Conservation (phyloP, 2,329 filamentous ascomycete species). For the Tympanopsis confertula region DNA sequence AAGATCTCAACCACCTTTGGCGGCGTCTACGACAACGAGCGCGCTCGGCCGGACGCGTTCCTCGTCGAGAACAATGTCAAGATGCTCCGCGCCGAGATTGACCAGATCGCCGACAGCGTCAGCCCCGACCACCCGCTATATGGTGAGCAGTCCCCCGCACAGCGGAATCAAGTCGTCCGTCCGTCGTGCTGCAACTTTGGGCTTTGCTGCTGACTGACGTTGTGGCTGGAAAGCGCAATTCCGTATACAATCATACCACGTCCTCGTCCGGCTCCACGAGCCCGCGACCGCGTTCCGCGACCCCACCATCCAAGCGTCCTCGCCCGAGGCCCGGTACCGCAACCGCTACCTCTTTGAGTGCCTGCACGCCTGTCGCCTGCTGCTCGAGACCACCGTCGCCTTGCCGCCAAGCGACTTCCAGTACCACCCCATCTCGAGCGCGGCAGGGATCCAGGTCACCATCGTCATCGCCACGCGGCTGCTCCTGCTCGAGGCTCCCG, state of each 20-base stretch:
- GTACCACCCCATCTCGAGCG: constrained; percentile 10
- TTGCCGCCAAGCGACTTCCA: constrained; percentile 13
- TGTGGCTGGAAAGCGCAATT: constrained; percentile 10
- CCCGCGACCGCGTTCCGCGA: constrained; percentile 20
- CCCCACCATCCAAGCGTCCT: constrained; percentile 7
- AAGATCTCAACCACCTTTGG: constrained; percentile 19
- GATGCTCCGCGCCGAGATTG: constrained; percentile 17
- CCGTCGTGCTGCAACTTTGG: too few relatives aligned
- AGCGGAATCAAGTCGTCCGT: too few relatives aligned
- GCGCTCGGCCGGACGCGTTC: constrained; percentile 14
- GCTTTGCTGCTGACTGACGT: constrained; percentile 1
- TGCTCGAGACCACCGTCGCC: constrained; percentile 17
- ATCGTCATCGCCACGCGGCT: constrained; percentile 14
- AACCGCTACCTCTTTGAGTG: constrained; percentile 20
- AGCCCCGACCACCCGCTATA: constrained; percentile 12
- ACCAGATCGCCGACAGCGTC: constrained; percentile 17
- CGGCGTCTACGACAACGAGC: constrained; percentile 11
- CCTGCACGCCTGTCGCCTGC: constrained; percentile 18
- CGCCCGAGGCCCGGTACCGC: constrained; percentile 13
- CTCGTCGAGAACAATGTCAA: constrained; percentile 19
- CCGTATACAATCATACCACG: constrained; percentile 19
- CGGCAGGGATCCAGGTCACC: constrained; percentile 13
- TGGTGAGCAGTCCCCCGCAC: constrained; percentile 6
- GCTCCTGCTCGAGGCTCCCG: constrained; percentile 12
- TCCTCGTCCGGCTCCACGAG: constrained; percentile 24